A percentile compares a stretch with the other conserved stretches of the same genome.
phyloP scores from a whole-genome alignment of 148 eudicot species.

The Bassia scoparia region DNA sequence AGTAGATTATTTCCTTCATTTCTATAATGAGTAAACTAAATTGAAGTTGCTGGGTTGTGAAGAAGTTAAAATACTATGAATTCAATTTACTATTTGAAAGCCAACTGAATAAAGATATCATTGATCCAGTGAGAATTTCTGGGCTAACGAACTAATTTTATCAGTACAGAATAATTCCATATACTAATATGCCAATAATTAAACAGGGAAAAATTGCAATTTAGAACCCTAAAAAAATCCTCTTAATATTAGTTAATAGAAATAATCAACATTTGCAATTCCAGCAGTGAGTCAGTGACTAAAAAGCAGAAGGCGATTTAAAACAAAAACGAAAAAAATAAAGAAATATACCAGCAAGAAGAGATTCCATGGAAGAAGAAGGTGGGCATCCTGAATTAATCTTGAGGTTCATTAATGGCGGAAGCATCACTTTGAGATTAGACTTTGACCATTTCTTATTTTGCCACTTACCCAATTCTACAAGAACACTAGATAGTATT shows the following conservation, averaged over 20 bases:
- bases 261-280: no score
- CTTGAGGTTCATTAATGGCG: slow-evolving; percentile 28
- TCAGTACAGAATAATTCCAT: neutral
- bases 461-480: no score
- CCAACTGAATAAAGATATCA: neutral
- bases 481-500: no score
- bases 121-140: neutral
- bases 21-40: neutral
- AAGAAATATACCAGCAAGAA: slow-evolving; percentile 38
- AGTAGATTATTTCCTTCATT: neutral
- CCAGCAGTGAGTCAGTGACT: no score
- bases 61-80: neutral
- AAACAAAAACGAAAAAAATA: neutral
- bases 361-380: slow-evolving; percentile 51
- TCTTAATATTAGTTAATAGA: no score
- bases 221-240: no score
- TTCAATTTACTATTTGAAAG: neutral
- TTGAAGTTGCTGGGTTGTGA: neutral
- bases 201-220: neutral
- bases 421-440: slow-evolving; percentile 16
- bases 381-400: slow-evolving; percentile 17
- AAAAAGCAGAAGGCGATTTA: neutral
- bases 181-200: neutral
- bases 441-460: slow-evolving; percentile 52
- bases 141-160: neutral